These are phyloP conservation scores for Cutaneotrichosporon sp. DNA, from an alignment of 1,284 basidiomycete genomes.

Conservation along the genomic window DNA sequence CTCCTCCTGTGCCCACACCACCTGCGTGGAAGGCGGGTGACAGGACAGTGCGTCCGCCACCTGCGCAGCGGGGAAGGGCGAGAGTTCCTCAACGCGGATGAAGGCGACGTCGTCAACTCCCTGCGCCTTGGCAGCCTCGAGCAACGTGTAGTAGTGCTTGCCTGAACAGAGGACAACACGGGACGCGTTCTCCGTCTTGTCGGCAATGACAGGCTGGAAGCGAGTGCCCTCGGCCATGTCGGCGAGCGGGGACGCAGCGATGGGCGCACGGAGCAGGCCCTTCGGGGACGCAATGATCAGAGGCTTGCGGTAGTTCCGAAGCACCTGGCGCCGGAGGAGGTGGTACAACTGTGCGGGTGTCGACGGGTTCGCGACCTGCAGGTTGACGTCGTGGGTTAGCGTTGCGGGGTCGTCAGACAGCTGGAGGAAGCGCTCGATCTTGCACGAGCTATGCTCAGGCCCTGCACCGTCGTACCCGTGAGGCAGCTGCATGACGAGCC, in stretches of 20 bases:
- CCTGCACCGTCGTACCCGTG: constrained; percentile 86
- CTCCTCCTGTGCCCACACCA: constrained; percentile 78
- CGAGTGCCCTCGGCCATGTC: constrained; percentile 65
- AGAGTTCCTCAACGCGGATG: constrained; percentile 76
- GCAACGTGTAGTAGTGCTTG: constrained; percentile 82
- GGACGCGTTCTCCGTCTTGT: constrained; percentile 46
- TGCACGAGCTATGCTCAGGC: constrained; percentile 82
- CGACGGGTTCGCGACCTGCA: constrained; percentile 79
- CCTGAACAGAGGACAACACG: constrained; percentile 60
- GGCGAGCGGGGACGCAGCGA: constrained; percentile 66
- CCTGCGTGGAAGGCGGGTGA: constrained; percentile 56
- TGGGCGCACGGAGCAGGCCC: constrained; percentile 70
- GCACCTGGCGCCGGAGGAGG: constrained; percentile 75
- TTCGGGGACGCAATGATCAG: constrained; percentile 80
- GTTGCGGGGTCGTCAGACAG: constrained; percentile 44
- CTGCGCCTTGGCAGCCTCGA: constrained; percentile 63
- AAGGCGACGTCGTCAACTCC: constrained; percentile 60
- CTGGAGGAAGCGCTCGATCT: constrained; percentile 82
- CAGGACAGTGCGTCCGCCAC: constrained; percentile 57
- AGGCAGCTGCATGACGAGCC: constrained; percentile 77
- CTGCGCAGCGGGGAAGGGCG: constrained; percentile 73
- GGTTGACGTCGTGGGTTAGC: constrained; percentile 61
- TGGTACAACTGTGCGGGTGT: constrained; percentile 89
- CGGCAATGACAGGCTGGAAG: constrained; percentile 72
- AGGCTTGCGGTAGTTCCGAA: constrained; percentile 79